Evolutionary conservation across 495 filamentous ascomycete species (phyloP).

Genomic region (Hypoxylon rickii): DNA sequence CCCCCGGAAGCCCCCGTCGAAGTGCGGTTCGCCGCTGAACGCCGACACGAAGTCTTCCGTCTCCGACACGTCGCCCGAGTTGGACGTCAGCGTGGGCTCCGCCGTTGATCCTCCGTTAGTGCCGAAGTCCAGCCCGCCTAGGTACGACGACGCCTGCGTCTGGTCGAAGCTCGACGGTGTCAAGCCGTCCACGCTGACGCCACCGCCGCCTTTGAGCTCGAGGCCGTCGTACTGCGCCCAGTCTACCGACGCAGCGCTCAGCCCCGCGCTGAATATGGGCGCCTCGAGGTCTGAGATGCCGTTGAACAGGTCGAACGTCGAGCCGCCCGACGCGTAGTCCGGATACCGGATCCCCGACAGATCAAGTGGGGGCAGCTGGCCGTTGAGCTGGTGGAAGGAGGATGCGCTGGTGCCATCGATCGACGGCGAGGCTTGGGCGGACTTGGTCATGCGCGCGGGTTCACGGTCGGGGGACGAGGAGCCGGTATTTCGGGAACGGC

Average conservation of each 20-base stretch:
- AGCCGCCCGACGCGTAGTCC: conserved; percentile 50
- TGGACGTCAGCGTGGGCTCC: conserved; percentile 65
- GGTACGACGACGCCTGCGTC: conserved; percentile 60
- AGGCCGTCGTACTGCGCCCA: conserved; percentile 74
- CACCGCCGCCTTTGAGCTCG: conserved; percentile 55
- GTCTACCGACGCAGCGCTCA: conserved; percentile 68
- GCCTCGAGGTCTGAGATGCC: conserved; percentile 65
- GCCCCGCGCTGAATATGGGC: conserved; percentile 67
- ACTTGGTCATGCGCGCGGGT: conserved; percentile 60
- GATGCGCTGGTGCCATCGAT: conserved; percentile 52
- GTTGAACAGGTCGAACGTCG: conserved; percentile 55
- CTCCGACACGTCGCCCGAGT: conserved; percentile 77
- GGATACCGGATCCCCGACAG: conserved; percentile 58
- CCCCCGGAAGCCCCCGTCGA: conserved; percentile 54
- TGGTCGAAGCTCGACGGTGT: conserved; percentile 71
- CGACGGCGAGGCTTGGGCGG: conserved; percentile 73
- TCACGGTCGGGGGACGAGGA: conserved; percentile 54
- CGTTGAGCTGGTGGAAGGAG: conserved; percentile 62
- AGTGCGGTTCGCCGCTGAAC: conserved; percentile 58
- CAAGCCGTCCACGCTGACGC: no score
- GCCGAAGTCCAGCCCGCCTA: conserved; percentile 66
- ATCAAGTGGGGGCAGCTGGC: conserved; percentile 69
- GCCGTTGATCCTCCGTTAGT: conserved; percentile 40
- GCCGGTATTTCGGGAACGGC: conserved; percentile 49
- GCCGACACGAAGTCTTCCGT: conserved; percentile 66